Base-by-base conservation (phyloP, 2,329 filamentous ascomycete species). In the Fusarium agapanthi region DNA sequence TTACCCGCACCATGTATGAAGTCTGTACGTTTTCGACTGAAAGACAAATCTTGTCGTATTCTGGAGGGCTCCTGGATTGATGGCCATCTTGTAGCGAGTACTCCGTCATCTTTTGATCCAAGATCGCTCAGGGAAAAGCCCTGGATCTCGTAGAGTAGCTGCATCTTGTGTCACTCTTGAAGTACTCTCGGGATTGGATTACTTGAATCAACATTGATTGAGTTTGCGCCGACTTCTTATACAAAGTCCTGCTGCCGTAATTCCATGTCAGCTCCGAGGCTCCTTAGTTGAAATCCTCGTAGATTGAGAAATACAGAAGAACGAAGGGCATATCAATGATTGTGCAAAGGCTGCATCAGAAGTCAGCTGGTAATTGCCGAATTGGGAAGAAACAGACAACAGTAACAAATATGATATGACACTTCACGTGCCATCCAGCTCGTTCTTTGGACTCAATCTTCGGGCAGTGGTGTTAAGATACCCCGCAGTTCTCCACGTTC, bases 261-360 rank as follows among this genome's bases (percentile, higher is more conserved):
- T 22, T 7, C 43, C 13, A 15, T 16, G 13, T 22, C 6, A 3
- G 18, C 18, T 28, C 43, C 0, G 7, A 45, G 43, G 24, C 9
- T 22, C 32, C 18, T 45, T 4, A 22, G 32, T 34, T 34, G 0
- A 34, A 7, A 34, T 7, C 14, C 14, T 15, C 32, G 32, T 34
- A 0, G 0, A 34, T 34, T 15, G 0, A 15, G 32, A 4, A 34
- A 34, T 34, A 34, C 32, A 15, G 14, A 15, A 15, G 32, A 34
- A 34, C 0, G 14, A 34, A 15, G 14, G 32, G 0, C 0, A 0
- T 1, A 34, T 34, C 32, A 15, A 34, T 34, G 0, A 34, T 34
- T 0, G 15, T 0, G 34, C 10, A 22, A 13, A 18, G 2, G 0
- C 7, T 18, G 0, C 50, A 18, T 10, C 11, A 14, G 7, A n/a